These are phyloP conservation scores for Murraya koenigii DNA, from an alignment of 345 rosid species.

Conservation along the genomic window DNA sequence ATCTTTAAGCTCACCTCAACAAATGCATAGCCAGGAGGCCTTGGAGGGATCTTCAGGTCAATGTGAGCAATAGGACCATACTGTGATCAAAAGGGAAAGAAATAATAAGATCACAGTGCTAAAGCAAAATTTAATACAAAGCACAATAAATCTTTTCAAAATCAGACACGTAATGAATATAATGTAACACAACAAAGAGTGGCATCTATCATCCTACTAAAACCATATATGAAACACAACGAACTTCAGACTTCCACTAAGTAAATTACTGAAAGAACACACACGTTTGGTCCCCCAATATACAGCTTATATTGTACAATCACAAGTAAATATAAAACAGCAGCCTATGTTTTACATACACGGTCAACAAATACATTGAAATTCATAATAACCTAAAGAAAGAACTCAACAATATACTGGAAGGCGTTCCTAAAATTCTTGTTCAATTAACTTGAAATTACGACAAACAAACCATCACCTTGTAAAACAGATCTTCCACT, in stretches of 20 bases:
- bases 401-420: neutral
- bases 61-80: slow-evolving; percentile 88
- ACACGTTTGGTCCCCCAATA: neutral
- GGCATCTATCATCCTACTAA: neutral
- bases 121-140: neutral
- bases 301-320: neutral
- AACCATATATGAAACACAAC: neutral
- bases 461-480: slow-evolving; percentile 39
- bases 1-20: slow-evolving; percentile 61
- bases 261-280: neutral
- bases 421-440: neutral
- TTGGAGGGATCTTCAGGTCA: slow-evolving; percentile 94
- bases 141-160: neutral
- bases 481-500: slow-evolving; percentile 96
- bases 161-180: neutral
- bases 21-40: slow-evolving; percentile 99
- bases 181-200: neutral
- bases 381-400: neutral
- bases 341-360: neutral
- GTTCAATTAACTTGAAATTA: neutral
- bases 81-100: slow-evolving; percentile 37
- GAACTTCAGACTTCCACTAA: neutral
- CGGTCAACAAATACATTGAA: neutral
- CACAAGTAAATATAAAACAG: neutral
- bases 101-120: neutral